A percentile compares a stretch with the other conserved stretches of the same genome.
Evolutionary conservation across 805 yeast genomes (phyloP).

Genomic region (Starmera dryadoides): DNA sequence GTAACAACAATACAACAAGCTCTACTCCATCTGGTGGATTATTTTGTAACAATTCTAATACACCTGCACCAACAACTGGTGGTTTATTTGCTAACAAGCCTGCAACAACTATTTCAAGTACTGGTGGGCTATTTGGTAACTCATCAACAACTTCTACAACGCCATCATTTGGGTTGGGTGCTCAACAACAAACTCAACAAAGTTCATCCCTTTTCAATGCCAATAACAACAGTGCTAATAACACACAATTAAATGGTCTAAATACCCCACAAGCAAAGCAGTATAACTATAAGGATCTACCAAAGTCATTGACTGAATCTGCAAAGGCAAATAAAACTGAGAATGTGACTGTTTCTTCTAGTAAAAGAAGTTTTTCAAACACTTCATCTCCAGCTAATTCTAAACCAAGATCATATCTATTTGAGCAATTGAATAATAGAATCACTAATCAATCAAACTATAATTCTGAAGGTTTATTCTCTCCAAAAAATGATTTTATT

Average conservation of each 20-base stretch:
- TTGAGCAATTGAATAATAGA: constrained; percentile 29
- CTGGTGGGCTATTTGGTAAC: constrained; percentile 16
- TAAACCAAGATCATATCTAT: constrained; percentile 17
- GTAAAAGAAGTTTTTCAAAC: constrained; percentile 20
- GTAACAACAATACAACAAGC: constrained; percentile 6
- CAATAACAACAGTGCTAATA: constrained; percentile 1
- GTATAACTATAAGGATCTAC: constrained; percentile 25
- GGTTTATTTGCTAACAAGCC: constrained; percentile 19
- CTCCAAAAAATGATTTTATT: constrained; percentile 22
- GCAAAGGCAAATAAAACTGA: constrained; percentile 11
- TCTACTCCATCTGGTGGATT: constrained; percentile 13
- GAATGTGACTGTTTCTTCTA: constrained; percentile 4
- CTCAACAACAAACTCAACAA: not conserved
- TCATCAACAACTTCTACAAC: constrained; percentile 3
- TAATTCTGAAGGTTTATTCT: constrained; percentile 29
- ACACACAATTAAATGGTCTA: constrained; percentile 15
- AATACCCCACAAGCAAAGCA: constrained; percentile 24
- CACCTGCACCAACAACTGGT: constrained; percentile 13
- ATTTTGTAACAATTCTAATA: constrained; percentile 14
- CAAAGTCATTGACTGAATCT: constrained; percentile 30
- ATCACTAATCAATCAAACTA: constrained; percentile 17
- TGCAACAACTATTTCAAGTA: constrained; percentile 1
- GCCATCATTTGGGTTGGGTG: constrained; percentile 7
- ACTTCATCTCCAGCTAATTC: constrained; percentile 13
- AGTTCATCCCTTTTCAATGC: constrained; percentile 16